These are phyloP conservation scores for Cyberlindnera maclurae DNA, from an alignment of 805 yeast species.

Conservation along the genomic window DNA sequence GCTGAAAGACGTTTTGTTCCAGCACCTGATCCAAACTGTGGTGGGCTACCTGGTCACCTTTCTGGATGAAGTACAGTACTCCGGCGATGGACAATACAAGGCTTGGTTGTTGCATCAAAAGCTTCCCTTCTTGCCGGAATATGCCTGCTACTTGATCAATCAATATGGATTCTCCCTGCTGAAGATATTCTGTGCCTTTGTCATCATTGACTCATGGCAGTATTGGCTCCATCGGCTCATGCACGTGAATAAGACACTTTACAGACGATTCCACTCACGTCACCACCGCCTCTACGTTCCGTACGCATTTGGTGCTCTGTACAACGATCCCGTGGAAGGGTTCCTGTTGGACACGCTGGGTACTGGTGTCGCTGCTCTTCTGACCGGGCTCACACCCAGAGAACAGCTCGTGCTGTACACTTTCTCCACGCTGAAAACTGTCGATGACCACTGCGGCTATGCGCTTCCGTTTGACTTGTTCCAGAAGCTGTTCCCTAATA, in stretches of 20 bases:
- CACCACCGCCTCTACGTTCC: conserved; percentile 95
- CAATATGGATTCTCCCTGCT: conserved; percentile 54
- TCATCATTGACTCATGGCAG: conserved; percentile 92
- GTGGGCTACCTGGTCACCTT: conserved; percentile 53
- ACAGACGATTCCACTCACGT: conserved; percentile 82
- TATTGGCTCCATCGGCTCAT: conserved; percentile 80
- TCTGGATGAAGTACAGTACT: conserved; percentile 48
- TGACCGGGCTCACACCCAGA: conserved; percentile 61
- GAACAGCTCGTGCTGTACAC: conserved; percentile 71
- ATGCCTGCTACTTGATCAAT: conserved; percentile 44
- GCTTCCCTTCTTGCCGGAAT: conserved; percentile 35
- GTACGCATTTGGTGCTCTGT: conserved; percentile 93
- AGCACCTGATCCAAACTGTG: conserved; percentile 75
- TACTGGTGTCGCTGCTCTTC: conserved; percentile 72
- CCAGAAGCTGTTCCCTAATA: conserved; percentile 88
- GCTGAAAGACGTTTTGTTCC: conserved; percentile 71
- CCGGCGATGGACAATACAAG: conserved; percentile 44
- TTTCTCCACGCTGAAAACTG: conserved; percentile 91
- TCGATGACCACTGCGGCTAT: conserved; percentile 99
- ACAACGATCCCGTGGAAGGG: conserved; percentile 93
- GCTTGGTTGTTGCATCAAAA: conserved; percentile 36
- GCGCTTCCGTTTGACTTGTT: conserved; percentile 86
- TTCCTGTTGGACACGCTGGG: conserved; percentile 87
- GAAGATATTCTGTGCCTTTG: conserved; percentile 57
- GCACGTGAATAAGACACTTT: conserved; percentile 76